Evolutionary conservation across 495 filamentous ascomycete genomes (phyloP).

Genomic region (Penicillium maclennaniae): DNA sequence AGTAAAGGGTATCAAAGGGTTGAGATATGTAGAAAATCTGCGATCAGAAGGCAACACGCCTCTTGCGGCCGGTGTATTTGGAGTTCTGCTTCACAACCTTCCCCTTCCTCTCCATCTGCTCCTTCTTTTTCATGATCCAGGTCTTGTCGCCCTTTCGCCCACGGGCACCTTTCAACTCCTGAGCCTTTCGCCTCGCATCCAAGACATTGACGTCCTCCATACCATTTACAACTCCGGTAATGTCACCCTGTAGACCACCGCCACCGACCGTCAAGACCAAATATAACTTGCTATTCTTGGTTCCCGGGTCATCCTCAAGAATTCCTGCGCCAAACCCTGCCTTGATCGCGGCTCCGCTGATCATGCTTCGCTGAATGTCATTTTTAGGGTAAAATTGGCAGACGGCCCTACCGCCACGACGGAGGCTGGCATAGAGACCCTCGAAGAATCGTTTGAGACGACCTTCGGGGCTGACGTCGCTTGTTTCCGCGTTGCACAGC

Average conservation of each 20-base stretch:
- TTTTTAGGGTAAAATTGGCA: conserved; percentile 99
- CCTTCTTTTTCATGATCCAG: conserved; percentile 94
- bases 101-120: conserved; percentile 89
- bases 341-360: conserved; percentile 79
- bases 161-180: conserved; percentile 42
- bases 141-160: conserved; percentile 73
- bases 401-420: conserved; percentile 83
- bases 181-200: conserved; percentile 60
- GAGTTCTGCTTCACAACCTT: conserved; percentile 87
- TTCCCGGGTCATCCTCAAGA: conserved; percentile 90
- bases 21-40: not conserved
- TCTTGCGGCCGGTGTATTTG: conserved; percentile 88
- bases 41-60: conserved; percentile 57
- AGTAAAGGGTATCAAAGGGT: conserved; percentile 4
- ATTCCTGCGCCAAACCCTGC: conserved; percentile 95
- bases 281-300: conserved; percentile 91
- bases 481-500: conserved; percentile 92
- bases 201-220: conserved; percentile 83
- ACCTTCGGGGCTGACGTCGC: conserved; percentile 71
- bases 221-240: conserved; percentile 77
- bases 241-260: conserved; percentile 69
- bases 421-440: conserved; percentile 79
- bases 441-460: conserved; percentile 83
- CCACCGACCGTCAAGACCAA: conserved; percentile 91
- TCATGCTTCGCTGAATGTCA: conserved; percentile 85